Evolutionary conservation across 805 yeast species (phyloP).

Genomic region (Lachancea kluyveri): DNA sequence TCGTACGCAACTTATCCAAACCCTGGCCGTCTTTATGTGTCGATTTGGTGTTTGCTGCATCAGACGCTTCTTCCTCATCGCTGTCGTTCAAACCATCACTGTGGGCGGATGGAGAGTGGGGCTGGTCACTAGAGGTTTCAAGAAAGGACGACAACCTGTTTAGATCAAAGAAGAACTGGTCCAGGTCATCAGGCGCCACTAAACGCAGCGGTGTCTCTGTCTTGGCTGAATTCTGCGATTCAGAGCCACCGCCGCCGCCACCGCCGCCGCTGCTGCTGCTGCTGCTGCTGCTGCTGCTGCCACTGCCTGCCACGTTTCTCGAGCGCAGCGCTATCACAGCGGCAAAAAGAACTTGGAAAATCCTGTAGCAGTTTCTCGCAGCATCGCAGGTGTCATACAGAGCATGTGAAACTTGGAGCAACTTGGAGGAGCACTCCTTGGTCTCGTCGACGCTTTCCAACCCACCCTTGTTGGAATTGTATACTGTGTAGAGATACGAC

Average conservation of each 20-base stretch:
- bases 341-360: constrained; percentile 63
- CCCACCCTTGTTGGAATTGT: constrained; percentile 55
- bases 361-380: constrained; percentile 63
- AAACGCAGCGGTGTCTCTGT: constrained; percentile 6
- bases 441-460: constrained; percentile 41
- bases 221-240: constrained; percentile 1
- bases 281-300: no score
- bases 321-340: constrained; percentile 46
- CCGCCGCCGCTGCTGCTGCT: no score
- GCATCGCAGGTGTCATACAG: constrained; percentile 71
- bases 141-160: constrained; percentile 16
- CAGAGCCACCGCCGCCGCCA: no score
- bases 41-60: no score
- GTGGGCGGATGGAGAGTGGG: not conserved
- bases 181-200: constrained; percentile 7
- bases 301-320: no score
- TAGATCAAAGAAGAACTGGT: constrained; percentile 7
- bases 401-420: constrained; percentile 53
- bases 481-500: constrained; percentile 70
- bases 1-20: no score
- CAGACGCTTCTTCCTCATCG: no score
- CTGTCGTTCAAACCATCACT: constrained; percentile 5
- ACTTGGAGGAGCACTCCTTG: constrained; percentile 42
- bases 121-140: constrained; percentile 17
- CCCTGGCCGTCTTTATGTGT: no score